Conservation (phyloP, 2,329 filamentous ascomycete genomes). For the Curvularia sp. region DNA sequence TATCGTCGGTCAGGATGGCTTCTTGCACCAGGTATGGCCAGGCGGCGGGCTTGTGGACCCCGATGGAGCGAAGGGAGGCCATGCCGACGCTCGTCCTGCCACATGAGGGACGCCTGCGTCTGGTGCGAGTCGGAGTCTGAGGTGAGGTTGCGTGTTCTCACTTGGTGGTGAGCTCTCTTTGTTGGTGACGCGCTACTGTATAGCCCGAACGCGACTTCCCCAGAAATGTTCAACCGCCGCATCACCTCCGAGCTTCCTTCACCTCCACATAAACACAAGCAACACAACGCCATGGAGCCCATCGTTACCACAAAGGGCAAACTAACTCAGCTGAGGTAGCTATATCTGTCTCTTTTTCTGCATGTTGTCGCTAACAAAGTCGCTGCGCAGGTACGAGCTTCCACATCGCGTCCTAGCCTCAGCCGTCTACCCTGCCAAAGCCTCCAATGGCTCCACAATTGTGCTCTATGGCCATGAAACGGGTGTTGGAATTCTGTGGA, state of each 20-base stretch:
- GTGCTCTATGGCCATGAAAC: conserved; percentile 66
- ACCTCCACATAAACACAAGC: conserved; percentile 9
- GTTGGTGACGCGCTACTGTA: conserved; percentile 37
- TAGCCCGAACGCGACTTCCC: conserved; percentile 30
- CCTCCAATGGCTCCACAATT: conserved; percentile 68
- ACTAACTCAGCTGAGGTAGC: conserved; percentile 42
- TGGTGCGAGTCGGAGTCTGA: conserved; percentile 1
- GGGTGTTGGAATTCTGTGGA: conserved; percentile 66
- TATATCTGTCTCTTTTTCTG: neutral
- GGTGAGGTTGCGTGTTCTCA: conserved; percentile 14
- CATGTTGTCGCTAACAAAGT: conserved; percentile 13
- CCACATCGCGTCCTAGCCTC: conserved; percentile 64
- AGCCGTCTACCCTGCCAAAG: conserved; percentile 63
- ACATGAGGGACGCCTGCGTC: conserved; percentile 39
- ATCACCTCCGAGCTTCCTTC: conserved; percentile 24
- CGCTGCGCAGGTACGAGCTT: conserved; percentile 62
- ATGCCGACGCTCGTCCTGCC: conserved; percentile 59
- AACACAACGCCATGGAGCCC: conserved; percentile 69
- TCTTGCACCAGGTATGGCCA: conserved; percentile 84
- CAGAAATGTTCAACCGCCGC: conserved; percentile 19
- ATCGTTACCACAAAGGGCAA: conserved; percentile 60
- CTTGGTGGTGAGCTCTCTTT: conserved; percentile 4
- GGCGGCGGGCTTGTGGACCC: conserved; percentile 85
- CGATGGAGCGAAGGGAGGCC: conserved; percentile 89
- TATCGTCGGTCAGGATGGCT: conserved; percentile 73